Percentiles rank a stretch among this genome's conserved stretches.
Conservation (phyloP, 1,284 basidiomycete genomes). For the Malassezia nana region DNA sequence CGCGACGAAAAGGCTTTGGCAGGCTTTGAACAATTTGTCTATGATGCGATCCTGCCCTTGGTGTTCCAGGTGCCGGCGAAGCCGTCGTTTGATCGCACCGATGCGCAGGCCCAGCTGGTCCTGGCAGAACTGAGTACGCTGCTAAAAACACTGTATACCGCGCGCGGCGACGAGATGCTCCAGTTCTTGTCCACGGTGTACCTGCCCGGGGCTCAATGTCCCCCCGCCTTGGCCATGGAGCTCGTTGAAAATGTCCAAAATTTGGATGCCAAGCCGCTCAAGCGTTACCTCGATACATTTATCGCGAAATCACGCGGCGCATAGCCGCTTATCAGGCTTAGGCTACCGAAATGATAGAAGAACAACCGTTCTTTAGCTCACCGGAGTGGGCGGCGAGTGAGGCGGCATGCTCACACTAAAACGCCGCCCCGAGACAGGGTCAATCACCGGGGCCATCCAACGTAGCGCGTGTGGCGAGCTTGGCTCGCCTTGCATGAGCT, state of each 20-base stretch:
- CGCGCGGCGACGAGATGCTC: constrained; percentile 72
- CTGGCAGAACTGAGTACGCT: constrained; percentile 45
- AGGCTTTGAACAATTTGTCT: constrained; percentile 86
- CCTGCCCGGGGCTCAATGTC: constrained; percentile 80
- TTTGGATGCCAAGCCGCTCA: constrained; percentile 66
- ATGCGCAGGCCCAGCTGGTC: constrained; percentile 57
- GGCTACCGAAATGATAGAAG: neutral
- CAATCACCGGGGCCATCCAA: neutral
- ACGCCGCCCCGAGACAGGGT: neutral
- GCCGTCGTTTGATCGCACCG: constrained; percentile 73
- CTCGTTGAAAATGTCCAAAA: constrained; percentile 51
- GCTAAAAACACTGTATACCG: constrained; percentile 69
- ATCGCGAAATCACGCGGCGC: constrained; percentile 26
- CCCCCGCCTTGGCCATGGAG: constrained; percentile 64
- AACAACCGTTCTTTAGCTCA: neutral
- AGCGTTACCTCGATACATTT: constrained; percentile 32
- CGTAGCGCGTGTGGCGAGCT: neutral
- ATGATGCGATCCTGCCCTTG: constrained; percentile 71
- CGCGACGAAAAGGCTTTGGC: constrained; percentile 53
- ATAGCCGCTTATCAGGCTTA: neutral
- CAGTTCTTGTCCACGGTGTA: constrained; percentile 70
- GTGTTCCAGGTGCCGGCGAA: constrained; percentile 73
- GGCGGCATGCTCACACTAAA: neutral
- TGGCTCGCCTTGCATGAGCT: neutral
- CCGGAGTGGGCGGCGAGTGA: neutral